These are phyloP conservation scores for Pascua sp. DNA, from an alignment of 1,284 basidiomycete species.

Conservation along the genomic window DNA sequence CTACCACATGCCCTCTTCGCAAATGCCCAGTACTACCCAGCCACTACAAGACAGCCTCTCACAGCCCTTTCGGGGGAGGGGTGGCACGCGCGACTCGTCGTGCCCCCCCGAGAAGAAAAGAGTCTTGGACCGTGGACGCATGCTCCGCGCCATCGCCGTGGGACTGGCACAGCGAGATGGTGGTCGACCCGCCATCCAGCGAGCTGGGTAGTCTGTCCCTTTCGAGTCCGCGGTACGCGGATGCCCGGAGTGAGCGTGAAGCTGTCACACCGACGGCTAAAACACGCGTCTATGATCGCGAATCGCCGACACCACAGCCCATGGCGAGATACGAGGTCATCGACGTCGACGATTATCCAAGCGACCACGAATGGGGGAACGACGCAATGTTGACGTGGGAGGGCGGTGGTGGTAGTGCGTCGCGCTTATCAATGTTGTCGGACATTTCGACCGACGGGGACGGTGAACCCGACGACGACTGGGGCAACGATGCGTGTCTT, in stretches of 20 bases:
- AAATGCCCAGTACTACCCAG: background rate
- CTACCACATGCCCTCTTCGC: conserved; percentile 1
- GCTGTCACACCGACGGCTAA: too few relatives aligned
- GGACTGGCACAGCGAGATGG: conserved; percentile 3
- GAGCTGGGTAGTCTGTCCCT: conserved; percentile 4
- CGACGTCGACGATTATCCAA: background rate
- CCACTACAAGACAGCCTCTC: background rate
- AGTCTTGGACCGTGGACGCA: background rate
- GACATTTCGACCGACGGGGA: background rate
- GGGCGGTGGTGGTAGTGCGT: too few relatives aligned
- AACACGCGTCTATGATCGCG: too few relatives aligned
- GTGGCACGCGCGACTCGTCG: conserved; percentile 36
- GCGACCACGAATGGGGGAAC: background rate
- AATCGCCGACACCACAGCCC: too few relatives aligned
- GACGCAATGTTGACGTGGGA: background rate
- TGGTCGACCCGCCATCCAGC: conserved; percentile 2
- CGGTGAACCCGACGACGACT: background rate
- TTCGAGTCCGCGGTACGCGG: background rate
- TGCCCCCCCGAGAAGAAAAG: conserved; percentile 19
- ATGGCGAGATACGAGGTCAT: too few relatives aligned
- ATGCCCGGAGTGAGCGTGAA: background rate
- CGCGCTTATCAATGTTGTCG: too few relatives aligned
- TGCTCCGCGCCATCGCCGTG: conserved; percentile 12
- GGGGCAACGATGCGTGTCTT: conserved; percentile 29
- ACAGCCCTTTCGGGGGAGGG: conserved; percentile 35